A percentile compares a stretch with the other conserved stretches of the same genome.
phyloP scores from a whole-genome alignment of 1,139 yeast species.

The Saccharomyces hybrid region DNA sequence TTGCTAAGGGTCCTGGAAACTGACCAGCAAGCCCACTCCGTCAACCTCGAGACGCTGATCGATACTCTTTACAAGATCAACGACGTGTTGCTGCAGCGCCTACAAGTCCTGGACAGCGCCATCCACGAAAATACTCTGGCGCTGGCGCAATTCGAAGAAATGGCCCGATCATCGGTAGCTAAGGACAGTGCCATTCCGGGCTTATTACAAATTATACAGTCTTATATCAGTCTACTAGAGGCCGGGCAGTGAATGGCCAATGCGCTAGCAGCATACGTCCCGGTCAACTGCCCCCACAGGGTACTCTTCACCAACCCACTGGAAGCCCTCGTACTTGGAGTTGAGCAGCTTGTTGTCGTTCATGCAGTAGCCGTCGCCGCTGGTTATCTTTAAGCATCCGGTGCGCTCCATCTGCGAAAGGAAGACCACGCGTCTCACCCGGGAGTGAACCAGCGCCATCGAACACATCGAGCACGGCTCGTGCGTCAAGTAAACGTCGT shows the following conservation, averaged over 20 bases:
- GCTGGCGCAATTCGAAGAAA: neutral
- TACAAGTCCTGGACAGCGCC: neutral
- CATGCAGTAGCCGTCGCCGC: conserved; percentile 64
- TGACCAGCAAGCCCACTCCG: neutral
- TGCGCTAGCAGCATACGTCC: conserved; percentile 18
- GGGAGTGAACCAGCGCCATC: conserved; percentile 92
- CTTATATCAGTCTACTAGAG: neutral
- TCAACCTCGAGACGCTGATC: neutral
- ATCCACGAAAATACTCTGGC: neutral
- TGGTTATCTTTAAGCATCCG: conserved; percentile 48
- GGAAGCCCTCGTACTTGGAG: conserved; percentile 76
- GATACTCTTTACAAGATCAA: neutral
- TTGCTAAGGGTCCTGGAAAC: neutral
- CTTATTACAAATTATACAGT: neutral
- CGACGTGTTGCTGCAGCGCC: neutral
- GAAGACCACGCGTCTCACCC: conserved; percentile 65
- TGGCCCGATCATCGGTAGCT: neutral
- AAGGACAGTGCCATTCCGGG: neutral
- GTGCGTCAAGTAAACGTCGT: conserved; percentile 79
- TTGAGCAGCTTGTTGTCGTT: conserved; percentile 68
- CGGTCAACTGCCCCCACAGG: conserved; percentile 22
- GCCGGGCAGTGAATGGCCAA: neutral
- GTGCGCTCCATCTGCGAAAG: conserved; percentile 40
- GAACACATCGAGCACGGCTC: conserved; percentile 97
- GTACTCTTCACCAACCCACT: conserved; percentile 41